Conservation (phyloP, 306 rosid species). For the Sicyos baderoa region DNA sequence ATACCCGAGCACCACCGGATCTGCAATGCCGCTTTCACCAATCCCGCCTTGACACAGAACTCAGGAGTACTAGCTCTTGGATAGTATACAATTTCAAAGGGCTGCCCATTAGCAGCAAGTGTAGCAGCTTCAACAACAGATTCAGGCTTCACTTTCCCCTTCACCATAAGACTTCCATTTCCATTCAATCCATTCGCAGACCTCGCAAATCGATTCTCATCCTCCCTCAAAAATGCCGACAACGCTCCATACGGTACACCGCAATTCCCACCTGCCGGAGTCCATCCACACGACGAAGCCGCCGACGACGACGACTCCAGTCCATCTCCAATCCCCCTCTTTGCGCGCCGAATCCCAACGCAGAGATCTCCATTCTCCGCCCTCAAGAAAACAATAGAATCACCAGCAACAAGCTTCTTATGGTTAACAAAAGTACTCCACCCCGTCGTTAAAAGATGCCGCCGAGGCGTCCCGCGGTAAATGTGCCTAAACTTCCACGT, state of each 20-base stretch:
- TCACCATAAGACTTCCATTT: conserved; percentile 36
- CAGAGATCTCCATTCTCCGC: conserved; percentile 81
- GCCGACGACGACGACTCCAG: conserved; percentile 31
- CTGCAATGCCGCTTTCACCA: conserved; percentile 60
- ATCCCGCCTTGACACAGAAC: conserved; percentile 70
- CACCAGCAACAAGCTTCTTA: conserved; percentile 89
- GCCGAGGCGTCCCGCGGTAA: conserved; percentile 85
- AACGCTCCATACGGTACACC: conserved; percentile 48
- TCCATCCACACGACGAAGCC: conserved; percentile 52
- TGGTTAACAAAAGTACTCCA: conserved; percentile 95
- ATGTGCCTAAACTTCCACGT: conserved; percentile 91
- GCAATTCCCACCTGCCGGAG: conserved; percentile 55
- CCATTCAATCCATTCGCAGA: conserved; percentile 34
- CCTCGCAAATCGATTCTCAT: conserved; percentile 40
- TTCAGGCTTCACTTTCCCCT: conserved; percentile 63
- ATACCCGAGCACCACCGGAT: conserved; percentile 68
- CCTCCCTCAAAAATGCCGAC: conserved; percentile 47
- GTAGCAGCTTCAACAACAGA: conserved; percentile 63
- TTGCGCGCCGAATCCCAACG: conserved; percentile 80
- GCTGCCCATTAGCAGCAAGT: conserved; percentile 59
- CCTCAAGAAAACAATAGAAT: conserved; percentile 73
- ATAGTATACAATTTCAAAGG: conserved; percentile 80
- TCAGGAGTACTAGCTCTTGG: conserved; percentile 85
- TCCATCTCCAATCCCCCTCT: conserved; percentile 64
- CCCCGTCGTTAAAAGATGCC: conserved; percentile 92